phyloP scores from a whole-genome alignment of 2,329 filamentous ascomycete species.

The Nigrospora oryzae region DNA sequence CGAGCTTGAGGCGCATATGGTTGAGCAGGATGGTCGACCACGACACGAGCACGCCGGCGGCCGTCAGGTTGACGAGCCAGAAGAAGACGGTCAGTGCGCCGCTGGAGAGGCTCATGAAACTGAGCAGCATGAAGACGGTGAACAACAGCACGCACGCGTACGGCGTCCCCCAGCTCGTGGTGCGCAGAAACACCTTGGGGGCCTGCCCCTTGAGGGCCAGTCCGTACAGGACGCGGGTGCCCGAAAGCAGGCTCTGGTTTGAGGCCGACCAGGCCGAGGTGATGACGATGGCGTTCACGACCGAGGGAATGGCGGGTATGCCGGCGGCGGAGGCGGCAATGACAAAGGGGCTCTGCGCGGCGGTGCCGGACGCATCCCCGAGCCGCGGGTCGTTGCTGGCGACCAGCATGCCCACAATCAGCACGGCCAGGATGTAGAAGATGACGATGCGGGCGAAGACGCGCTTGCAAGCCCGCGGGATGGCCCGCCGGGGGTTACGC shows the following conservation, averaged over 20 bases:
- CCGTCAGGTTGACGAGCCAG: conserved; percentile 55
- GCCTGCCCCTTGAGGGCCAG: conserved; percentile 65
- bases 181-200: conserved; percentile 58
- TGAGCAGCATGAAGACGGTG: conserved; percentile 44
- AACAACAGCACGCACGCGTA: conserved; percentile 50
- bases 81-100: conserved; percentile 55
- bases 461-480: conserved; percentile 70
- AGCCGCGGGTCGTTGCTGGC: conserved; percentile 59
- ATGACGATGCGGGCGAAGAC: conserved; percentile 77
- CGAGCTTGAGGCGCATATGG: conserved; percentile 47
- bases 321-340: conserved; percentile 59
- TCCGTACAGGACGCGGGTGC: conserved; percentile 64
- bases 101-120: conserved; percentile 48
- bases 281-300: conserved; percentile 67
- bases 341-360: conserved; percentile 65
- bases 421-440: conserved; percentile 69
- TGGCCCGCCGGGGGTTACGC: conserved; percentile 68
- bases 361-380: conserved; percentile 45
- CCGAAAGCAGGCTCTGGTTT: conserved; percentile 72
- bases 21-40: conserved; percentile 55
- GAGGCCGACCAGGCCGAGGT: conserved; percentile 70
- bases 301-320: conserved; percentile 53
- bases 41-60: conserved; percentile 53
- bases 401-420: conserved; percentile 69
- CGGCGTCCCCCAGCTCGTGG: conserved; percentile 42